Base-by-base conservation (phyloP, 176 grass and related monocot genomes). In the Zoysia pacifica region DNA sequence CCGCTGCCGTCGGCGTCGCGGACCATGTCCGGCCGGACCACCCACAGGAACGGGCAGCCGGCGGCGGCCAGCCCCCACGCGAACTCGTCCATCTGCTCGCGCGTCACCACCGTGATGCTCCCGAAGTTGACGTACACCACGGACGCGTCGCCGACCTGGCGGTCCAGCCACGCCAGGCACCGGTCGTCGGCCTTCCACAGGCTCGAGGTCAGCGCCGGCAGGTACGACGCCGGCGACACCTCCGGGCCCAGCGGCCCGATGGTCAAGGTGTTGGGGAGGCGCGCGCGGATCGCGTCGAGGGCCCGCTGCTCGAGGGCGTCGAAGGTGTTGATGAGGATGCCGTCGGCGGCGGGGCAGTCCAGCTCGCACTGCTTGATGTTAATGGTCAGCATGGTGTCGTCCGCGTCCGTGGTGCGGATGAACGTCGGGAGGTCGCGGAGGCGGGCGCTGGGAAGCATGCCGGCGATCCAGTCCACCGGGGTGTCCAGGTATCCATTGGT, bases 361-460 rank as follows among this genome's bases (percentile, higher is more conserved):
- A 83, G 38, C 87, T 97, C 89, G 18, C 48, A 75, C 11, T 78
- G 79, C 67, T 82, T 87, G 67, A 75, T 74, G 46, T 36, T 73
- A 15, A 93, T 93, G 74, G 73, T 89, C 2, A 93, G 62, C 86
- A 97, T 85, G 48, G 38, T 65, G 65, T 97, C 89, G 42, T 86
- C 65, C 15, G 48, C 48, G 79, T 97, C 77, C 3, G 89, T 89
- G 19, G 91, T 97, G 65, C 91, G 81, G 41, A 97, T 85, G 74
- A 93, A 97, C 45, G 88, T 93, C 5, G 94, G 94, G 20, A 97
- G 41, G 66, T 97, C 94, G 44, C 81, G 87, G 65, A 97, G 81
- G 28, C 77, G 65, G 45, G 87, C 28, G 16, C 69, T 7, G 4
- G 16, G 28, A 2, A 82, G 75, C 81, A 89, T 91, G 18, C 91